Conservation (phyloP, 371 early-diverging fungal species). For the Rhizopus arrhizus region DNA sequence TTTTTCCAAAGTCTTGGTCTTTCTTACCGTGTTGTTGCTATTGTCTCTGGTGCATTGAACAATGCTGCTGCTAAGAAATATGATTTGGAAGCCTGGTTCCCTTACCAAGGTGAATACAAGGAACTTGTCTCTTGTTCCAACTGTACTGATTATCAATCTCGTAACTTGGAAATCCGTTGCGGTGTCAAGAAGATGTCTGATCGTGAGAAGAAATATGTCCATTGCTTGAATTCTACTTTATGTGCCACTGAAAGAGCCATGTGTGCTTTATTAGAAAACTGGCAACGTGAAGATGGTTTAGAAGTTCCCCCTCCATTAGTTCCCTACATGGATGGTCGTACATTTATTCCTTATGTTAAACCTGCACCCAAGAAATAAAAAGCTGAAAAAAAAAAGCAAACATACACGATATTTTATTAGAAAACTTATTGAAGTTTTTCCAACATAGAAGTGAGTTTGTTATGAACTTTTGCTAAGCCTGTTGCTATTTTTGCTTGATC, state of each 20-base stretch:
- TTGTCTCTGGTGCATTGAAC: slow-evolving; percentile 98
- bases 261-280: slow-evolving; percentile 98
- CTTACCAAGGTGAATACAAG: slow-evolving; percentile 96
- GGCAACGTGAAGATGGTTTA: slow-evolving; percentile 93
- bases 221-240: slow-evolving; percentile 98
- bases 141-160: slow-evolving; percentile 99
- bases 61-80: slow-evolving; percentile 99
- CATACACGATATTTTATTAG: neutral
- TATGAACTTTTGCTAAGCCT: slow-evolving; percentile 31
- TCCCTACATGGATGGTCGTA: slow-evolving; percentile 92
- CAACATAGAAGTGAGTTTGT: slow-evolving; percentile 27
- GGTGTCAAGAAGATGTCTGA: slow-evolving; percentile 97
- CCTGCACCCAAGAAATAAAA: slow-evolving; percentile 40
- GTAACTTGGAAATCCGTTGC: slow-evolving; percentile 96
- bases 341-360: slow-evolving; percentile 87
- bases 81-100: slow-evolving; percentile 99
- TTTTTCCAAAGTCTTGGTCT: slow-evolving; percentile 97
- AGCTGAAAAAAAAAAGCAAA: neutral
- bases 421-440: neutral
- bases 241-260: slow-evolving; percentile 98
- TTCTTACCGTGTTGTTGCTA: slow-evolving; percentile 95
- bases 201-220: slow-evolving; percentile 96
- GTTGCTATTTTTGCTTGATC: slow-evolving; percentile 37
- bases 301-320: slow-evolving; percentile 86
- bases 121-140: slow-evolving; percentile 99